phyloP scores from a whole-genome alignment of 805 yeast genomes.

The Starmerella floricola region DNA sequence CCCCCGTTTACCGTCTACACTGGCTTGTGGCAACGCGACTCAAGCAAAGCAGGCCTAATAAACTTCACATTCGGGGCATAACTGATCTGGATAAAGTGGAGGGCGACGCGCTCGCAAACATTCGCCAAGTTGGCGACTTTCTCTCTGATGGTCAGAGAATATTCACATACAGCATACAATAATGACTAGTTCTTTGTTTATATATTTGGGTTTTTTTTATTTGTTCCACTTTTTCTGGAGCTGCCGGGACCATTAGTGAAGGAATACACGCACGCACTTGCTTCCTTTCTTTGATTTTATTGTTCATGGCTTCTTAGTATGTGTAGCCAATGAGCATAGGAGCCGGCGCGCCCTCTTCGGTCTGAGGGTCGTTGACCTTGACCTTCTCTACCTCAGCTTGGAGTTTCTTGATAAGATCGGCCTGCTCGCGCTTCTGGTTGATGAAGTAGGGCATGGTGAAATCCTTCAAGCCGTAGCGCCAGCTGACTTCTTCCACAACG shows the following conservation, averaged over 20 bases:
- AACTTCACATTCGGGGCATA: not conserved
- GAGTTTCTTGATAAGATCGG: slow-evolving; percentile 50
- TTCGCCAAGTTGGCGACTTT: slow-evolving; percentile 2
- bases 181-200: not conserved
- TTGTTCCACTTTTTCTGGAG: too few species aligned
- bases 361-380: slow-evolving; percentile 36
- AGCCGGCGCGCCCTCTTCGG: slow-evolving; percentile 51
- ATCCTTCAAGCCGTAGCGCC: slow-evolving; percentile 78
- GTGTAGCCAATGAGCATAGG: slow-evolving; percentile 44
- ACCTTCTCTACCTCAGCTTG: slow-evolving; percentile 60
- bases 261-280: not conserved
- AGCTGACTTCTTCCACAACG: slow-evolving; percentile 73
- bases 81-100: not conserved
- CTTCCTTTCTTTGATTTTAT: not conserved
- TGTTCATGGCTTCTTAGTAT: slow-evolving; percentile 11
- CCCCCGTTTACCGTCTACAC: slow-evolving; percentile 30
- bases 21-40: slow-evolving; percentile 7
- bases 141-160: slow-evolving; percentile 1
- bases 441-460: slow-evolving; percentile 87
- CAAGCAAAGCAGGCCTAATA: not conserved
- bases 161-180: not conserved
- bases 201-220: not conserved
- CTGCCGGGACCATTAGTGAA: too few species aligned
- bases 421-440: slow-evolving; percentile 70
- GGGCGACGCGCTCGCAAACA: not conserved